A percentile compares a stretch with the other conserved stretches of the same genome.
Evolutionary conservation across 2,329 filamentous ascomycete species (phyloP).

Genomic region (Penicillium sp.): DNA sequence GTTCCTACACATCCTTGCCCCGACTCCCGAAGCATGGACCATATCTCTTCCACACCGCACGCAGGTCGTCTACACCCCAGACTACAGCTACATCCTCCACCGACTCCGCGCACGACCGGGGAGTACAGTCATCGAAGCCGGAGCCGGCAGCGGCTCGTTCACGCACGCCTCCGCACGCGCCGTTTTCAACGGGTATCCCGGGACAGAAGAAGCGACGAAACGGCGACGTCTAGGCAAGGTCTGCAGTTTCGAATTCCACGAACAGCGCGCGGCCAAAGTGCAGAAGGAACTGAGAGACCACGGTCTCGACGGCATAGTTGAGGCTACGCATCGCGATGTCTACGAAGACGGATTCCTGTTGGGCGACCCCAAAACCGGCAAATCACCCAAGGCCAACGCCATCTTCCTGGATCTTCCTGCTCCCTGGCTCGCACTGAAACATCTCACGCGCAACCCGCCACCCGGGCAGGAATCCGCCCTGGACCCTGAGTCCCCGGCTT

Average conservation of each 20-base stretch:
- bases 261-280: slow-evolving; percentile 36
- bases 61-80: slow-evolving; percentile 47
- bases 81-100: slow-evolving; percentile 47
- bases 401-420: slow-evolving; percentile 46
- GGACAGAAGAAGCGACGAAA: slow-evolving; percentile 18
- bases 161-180: slow-evolving; percentile 44
- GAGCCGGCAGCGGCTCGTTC: slow-evolving; percentile 46
- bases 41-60: slow-evolving; percentile 44
- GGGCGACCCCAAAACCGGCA: slow-evolving; percentile 24
- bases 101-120: slow-evolving; percentile 41
- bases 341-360: slow-evolving; percentile 43
- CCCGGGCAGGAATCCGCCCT: slow-evolving; percentile 46
- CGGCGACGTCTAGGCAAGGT: slow-evolving; percentile 36
- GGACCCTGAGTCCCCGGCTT: slow-evolving; percentile 60
- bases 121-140: slow-evolving; percentile 42
- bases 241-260: slow-evolving; percentile 46
- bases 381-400: slow-evolving; percentile 39
- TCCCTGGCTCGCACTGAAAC: slow-evolving; percentile 43
- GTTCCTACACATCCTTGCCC: slow-evolving; percentile 43
- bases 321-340: slow-evolving; percentile 43
- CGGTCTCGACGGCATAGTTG: slow-evolving; percentile 38
- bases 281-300: slow-evolving; percentile 39
- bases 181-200: slow-evolving; percentile 41
- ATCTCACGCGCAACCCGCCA: slow-evolving; percentile 35
- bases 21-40: slow-evolving; percentile 46